These are phyloP conservation scores for Penicillium aurantiogriseum DNA, from an alignment of 2,329 filamentous ascomycete genomes.

Conservation along the genomic window DNA sequence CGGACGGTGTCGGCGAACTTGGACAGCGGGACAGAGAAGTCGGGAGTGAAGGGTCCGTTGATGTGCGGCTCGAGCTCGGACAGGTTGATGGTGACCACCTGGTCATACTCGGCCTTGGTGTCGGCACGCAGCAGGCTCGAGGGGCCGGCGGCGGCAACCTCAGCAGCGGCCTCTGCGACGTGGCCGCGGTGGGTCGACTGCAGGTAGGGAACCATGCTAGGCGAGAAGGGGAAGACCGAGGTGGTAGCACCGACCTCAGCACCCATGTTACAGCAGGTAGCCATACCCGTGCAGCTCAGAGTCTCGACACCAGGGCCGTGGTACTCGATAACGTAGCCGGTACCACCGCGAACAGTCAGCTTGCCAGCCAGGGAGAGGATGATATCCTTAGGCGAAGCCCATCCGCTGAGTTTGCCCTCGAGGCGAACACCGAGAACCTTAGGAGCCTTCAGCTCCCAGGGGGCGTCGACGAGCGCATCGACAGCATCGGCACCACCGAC, in stretches of 20 bases:
- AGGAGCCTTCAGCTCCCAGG: constrained; percentile 96
- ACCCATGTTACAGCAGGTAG: constrained; percentile 87
- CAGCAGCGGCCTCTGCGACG: constrained; percentile 66
- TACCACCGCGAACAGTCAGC: constrained; percentile 89
- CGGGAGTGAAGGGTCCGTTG: constrained; percentile 95
- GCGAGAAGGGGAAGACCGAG: constrained; percentile 89
- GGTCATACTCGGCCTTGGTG: constrained; percentile 79
- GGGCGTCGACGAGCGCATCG: constrained; percentile 90
- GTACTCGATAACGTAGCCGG: constrained; percentile 93
- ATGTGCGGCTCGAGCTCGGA: constrained; percentile 90
- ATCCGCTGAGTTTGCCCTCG: constrained; percentile 74
- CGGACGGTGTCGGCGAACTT: constrained; percentile 82
- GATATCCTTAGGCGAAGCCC: constrained; percentile 93
- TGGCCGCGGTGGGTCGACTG: constrained; percentile 73
- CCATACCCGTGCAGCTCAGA: constrained; percentile 89
- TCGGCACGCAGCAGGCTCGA: constrained; percentile 65
- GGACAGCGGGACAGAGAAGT: constrained; percentile 88
- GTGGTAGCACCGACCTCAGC: constrained; percentile 91
- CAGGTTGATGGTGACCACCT: constrained; percentile 86
- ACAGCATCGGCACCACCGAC: constrained; percentile 97
- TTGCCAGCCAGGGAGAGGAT: constrained; percentile 86
- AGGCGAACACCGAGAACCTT: constrained; percentile 56
- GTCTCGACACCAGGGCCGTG: constrained; percentile 86
- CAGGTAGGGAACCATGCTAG: constrained; percentile 80
- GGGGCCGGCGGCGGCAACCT: constrained; percentile 50